These are phyloP conservation scores for Amylocystis lapponica DNA, from an alignment of 768 basidiomycete species.

Conservation along the genomic window DNA sequence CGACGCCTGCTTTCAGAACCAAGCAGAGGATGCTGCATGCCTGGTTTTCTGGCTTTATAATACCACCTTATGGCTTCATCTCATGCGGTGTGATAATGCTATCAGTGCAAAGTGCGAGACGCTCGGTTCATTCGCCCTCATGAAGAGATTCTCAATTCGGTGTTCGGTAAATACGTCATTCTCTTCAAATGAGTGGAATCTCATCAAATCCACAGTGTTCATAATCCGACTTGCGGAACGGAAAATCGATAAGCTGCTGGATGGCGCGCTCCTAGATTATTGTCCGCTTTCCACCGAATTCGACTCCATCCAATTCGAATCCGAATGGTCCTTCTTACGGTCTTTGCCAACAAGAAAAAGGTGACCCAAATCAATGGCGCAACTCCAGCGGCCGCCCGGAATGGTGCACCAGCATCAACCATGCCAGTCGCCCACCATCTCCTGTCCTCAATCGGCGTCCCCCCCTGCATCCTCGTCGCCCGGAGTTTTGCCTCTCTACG, in stretches of 20 bases:
- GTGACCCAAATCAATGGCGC: constrained; percentile 17
- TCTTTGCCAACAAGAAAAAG: constrained; percentile 64
- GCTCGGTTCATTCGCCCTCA: constrained; percentile 75
- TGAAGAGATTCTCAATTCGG: constrained; percentile 94
- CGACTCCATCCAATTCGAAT: constrained; percentile 86
- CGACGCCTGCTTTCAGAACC: constrained; percentile 46
- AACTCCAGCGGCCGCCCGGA: constrained; percentile 3
- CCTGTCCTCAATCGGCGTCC: constrained; percentile 43
- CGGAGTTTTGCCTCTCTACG: constrained; percentile 58
- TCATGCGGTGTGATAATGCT: constrained; percentile 79
- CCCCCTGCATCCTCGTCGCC: constrained; percentile 39
- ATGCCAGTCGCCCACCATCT: constrained; percentile 42
- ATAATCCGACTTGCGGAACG: constrained; percentile 90
- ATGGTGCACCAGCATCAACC: constrained; percentile 30
- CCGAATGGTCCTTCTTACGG: constrained; percentile 91
- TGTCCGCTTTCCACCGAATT: constrained; percentile 73
- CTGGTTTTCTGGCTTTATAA: constrained; percentile 96
- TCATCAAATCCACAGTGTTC: constrained; percentile 57
- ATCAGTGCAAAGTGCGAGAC: constrained; percentile 78
- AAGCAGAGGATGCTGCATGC: constrained; percentile 78
- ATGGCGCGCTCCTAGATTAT: constrained; percentile 77
- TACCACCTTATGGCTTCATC: constrained; percentile 82
- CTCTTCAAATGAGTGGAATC: background rate
- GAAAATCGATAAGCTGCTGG: constrained; percentile 81
- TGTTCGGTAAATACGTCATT: constrained; percentile 68